Conservation (phyloP, 2,329 filamentous ascomycete genomes). For the Domatiomyces catenatus region DNA sequence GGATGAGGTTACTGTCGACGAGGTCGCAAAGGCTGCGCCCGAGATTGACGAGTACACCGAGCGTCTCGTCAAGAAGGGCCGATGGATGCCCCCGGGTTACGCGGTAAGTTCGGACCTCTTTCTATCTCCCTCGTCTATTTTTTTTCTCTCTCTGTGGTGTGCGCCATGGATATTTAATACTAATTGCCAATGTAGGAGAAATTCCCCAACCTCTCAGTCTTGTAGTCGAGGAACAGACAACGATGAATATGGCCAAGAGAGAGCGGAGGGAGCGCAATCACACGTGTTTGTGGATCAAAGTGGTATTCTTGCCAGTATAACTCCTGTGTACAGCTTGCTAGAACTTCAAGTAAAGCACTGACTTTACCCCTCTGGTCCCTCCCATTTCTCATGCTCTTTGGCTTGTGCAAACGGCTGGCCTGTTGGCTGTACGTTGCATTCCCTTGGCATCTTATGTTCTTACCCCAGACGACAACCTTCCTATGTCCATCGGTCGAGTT, state of each 20-base stretch:
- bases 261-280: neutral
- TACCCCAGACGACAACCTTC: too few species aligned
- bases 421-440: neutral
- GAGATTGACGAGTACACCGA: constrained; percentile 95
- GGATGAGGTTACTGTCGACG: constrained; percentile 94
- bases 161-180: neutral
- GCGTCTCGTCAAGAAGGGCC: constrained; percentile 90
- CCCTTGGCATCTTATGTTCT: neutral
- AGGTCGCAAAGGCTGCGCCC: constrained; percentile 82
- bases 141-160: neutral
- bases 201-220: constrained; percentile 89
- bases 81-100: constrained; percentile 97
- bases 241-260: neutral
- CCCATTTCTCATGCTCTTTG: neutral
- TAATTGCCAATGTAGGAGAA: constrained; percentile 53
- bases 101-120: constrained; percentile 50
- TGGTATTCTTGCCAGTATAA: neutral
- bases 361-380: neutral
- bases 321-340: neutral
- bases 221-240: constrained; percentile 45
- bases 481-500: too few species aligned
- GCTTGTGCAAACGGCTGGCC: neutral
- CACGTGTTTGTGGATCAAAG: neutral
- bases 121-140: constrained; percentile 6
- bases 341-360: neutral